Evolutionary conservation across 129 eudicot genomes (phyloP).

Genomic region (Solidago caesia): DNA sequence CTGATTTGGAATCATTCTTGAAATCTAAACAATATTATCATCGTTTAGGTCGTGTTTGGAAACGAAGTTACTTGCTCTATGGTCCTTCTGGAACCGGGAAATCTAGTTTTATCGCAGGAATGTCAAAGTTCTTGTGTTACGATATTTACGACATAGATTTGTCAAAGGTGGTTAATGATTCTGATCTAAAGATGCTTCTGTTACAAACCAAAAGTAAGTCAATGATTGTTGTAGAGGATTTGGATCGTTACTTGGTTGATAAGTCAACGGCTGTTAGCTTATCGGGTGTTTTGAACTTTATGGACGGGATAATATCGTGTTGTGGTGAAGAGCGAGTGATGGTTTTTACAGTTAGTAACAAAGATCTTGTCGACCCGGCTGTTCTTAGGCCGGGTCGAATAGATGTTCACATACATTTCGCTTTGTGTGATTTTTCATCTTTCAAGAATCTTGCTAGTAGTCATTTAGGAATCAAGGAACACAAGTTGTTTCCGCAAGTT

Average conservation of each 20-base stretch:
- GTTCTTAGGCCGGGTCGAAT: slow-evolving; percentile 78
- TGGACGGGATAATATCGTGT: slow-evolving; percentile 79
- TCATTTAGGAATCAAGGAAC: slow-evolving; percentile 82
- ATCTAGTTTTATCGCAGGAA: slow-evolving; percentile 82
- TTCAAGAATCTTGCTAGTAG: slow-evolving; percentile 68
- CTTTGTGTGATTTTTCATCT: slow-evolving; percentile 71
- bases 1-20: slow-evolving; percentile 68
- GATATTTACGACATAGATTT: slow-evolving; percentile 72
- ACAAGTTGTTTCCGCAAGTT: slow-evolving; percentile 78
- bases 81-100: slow-evolving; percentile 91
- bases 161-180: slow-evolving; percentile 45
- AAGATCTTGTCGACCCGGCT: slow-evolving; percentile 60
- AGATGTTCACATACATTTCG: slow-evolving; percentile 75
- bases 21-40: slow-evolving; percentile 78
- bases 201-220: slow-evolving; percentile 67
- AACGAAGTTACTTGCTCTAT: slow-evolving; percentile 65
- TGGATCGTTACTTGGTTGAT: slow-evolving; percentile 50
- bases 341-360: slow-evolving; percentile 77
- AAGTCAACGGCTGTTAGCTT: slow-evolving; percentile 53
- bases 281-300: slow-evolving; percentile 66
- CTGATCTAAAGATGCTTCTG: slow-evolving; percentile 68
- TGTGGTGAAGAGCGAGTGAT: slow-evolving; percentile 90
- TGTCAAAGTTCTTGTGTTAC: slow-evolving; percentile 70
- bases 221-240: slow-evolving; percentile 70
- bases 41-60: slow-evolving; percentile 89